Evolutionary conservation across 139 green algal genomes (phyloP).

Genomic region (Zygnema cylindricum): DNA sequence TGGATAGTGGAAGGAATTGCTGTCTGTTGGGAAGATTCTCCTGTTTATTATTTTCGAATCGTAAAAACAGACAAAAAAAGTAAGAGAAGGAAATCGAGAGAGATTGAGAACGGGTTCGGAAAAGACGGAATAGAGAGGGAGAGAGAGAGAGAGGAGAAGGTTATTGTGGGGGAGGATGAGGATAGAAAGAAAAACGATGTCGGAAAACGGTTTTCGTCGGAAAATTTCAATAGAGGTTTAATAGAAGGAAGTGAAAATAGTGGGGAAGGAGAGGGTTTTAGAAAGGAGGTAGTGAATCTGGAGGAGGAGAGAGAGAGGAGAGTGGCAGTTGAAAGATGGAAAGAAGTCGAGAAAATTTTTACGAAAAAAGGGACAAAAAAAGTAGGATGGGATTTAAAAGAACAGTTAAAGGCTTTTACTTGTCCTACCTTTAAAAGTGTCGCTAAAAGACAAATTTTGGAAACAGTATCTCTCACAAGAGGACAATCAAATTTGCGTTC

Average conservation of each 20-base stretch:
- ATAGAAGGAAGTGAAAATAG: neutral
- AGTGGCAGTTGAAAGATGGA: constrained; percentile 37
- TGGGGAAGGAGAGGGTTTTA: neutral
- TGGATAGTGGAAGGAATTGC: constrained; percentile 51
- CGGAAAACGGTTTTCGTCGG: too few relatives aligned
- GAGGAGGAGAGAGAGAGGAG: constrained; percentile 5
- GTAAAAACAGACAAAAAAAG: neutral
- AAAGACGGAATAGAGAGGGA: neutral
- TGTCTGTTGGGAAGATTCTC: constrained; percentile 51
- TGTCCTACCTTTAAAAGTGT: neutral
- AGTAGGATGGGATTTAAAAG: constrained; percentile 50
- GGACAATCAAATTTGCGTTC: too few relatives aligned
- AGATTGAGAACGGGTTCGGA: neutral
- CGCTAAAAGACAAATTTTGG: too few relatives aligned
- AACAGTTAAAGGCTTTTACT: constrained; percentile 36
- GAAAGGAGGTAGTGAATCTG: too few relatives aligned
- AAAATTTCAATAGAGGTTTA: neutral
- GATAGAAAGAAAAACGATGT: too few relatives aligned
- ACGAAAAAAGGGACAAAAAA: constrained; percentile 24
- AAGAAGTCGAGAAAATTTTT: constrained; percentile 21
- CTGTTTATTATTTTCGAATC: constrained; percentile 49
- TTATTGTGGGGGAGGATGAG: neutral
- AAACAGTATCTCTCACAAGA: too few relatives aligned
- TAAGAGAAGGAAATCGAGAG: neutral
- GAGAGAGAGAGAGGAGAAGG: neutral